Evolutionary conservation across 2,329 filamentous ascomycete species (phyloP).

Genomic region (Dactylellina haptotyla): DNA sequence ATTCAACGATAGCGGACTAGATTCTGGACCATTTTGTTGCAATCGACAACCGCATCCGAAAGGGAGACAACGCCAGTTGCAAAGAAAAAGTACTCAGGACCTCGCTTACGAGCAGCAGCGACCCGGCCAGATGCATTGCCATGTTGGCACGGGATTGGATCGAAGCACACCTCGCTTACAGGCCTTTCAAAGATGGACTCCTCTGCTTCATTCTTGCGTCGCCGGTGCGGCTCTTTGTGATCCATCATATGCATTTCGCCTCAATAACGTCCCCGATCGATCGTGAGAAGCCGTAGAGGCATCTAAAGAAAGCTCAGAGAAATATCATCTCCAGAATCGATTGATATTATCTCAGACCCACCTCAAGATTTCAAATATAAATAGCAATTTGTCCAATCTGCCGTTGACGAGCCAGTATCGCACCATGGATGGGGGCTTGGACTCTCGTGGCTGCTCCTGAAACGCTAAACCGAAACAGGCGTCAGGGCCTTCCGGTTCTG

Average conservation of each 20-base stretch:
- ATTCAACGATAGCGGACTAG: too few relatives aligned
- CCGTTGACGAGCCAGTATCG: not conserved
- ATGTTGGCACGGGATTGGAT: slow-evolving; percentile 26
- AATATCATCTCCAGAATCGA: not conserved
- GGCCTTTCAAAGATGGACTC: not conserved
- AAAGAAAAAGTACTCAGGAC: not conserved
- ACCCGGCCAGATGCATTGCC: slow-evolving; percentile 24
- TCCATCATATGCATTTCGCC: not conserved
- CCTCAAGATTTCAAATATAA: slow-evolving; percentile 14
- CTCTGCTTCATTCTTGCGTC: not conserved
- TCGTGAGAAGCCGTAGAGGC: not conserved
- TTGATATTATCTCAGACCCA: slow-evolving; percentile 7
- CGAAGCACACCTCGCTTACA: slow-evolving; percentile 45
- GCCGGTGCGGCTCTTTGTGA: slow-evolving; percentile 27
- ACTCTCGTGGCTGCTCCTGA: slow-evolving; percentile 3
- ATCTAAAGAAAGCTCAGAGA: not conserved
- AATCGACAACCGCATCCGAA: too few relatives aligned
- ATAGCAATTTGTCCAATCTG: slow-evolving; percentile 14
- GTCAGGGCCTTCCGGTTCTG: slow-evolving; percentile 10
- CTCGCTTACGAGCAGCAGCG: slow-evolving; percentile 21
- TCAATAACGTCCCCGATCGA: not conserved
- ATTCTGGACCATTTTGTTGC: not conserved
- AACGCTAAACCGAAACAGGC: slow-evolving; percentile 20
- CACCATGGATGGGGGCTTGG: slow-evolving; percentile 25
- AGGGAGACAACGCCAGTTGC: too few relatives aligned